phyloP scores from a whole-genome alignment of 2,329 filamentous ascomycete genomes.

The Onygena corvina region DNA sequence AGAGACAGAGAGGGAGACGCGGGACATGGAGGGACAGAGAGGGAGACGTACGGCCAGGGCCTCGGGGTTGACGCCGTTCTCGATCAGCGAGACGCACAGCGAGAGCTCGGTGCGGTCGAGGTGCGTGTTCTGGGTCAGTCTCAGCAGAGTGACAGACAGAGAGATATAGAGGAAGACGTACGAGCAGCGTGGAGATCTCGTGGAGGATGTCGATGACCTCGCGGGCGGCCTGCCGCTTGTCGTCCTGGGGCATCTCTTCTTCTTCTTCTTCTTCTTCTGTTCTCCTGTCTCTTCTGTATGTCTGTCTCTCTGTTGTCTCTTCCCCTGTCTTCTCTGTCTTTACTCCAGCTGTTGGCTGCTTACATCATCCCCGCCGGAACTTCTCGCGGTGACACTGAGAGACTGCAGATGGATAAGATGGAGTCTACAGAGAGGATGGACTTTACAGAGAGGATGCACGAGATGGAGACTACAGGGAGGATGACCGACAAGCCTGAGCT shows the following conservation, averaged over 20 bases:
- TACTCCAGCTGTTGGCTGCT: too few relatives aligned
- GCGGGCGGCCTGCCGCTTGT: constrained; percentile 39
- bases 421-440: too few relatives aligned
- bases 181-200: constrained; percentile 39
- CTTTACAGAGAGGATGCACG: too few relatives aligned
- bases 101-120: constrained; percentile 83
- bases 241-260: constrained; percentile 31
- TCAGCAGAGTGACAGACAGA: not conserved
- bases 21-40: constrained; percentile 46
- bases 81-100: constrained; percentile 90
- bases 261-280: not conserved
- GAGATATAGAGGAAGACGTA: constrained; percentile 16
- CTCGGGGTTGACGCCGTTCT: constrained; percentile 93
- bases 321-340: too few relatives aligned
- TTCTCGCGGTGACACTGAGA: too few relatives aligned
- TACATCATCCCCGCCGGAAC: too few relatives aligned
- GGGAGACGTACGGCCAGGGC: constrained; percentile 60
- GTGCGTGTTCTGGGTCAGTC: constrained; percentile 64
- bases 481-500: too few relatives aligned
- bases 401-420: too few relatives aligned
- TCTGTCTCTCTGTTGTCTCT: too few relatives aligned
- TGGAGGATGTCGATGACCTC: constrained; percentile 42
- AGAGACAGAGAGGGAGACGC: constrained; percentile 17
- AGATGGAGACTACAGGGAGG: too few relatives aligned
- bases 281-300: not conserved